Evolutionary conservation across 768 basidiomycete species (phyloP).

Genomic region (Phanerochaete sordida): DNA sequence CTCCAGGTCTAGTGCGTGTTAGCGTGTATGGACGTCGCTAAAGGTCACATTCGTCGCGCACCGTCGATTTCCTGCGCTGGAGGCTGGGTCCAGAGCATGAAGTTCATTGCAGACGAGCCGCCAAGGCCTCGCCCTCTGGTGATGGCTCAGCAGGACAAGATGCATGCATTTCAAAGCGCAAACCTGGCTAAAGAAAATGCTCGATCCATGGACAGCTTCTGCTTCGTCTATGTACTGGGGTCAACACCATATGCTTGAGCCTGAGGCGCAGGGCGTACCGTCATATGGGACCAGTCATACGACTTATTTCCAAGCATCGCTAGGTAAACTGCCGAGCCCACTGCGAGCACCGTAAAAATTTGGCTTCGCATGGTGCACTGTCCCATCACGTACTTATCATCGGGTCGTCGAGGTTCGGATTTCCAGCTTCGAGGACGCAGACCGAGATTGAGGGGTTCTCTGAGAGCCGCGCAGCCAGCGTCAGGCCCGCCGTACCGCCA

Average conservation of each 20-base stretch:
- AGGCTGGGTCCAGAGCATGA: slow-evolving; percentile 20
- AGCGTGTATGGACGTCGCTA: background rate
- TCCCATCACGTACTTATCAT: background rate
- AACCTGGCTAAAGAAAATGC: background rate
- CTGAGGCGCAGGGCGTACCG: slow-evolving; percentile 7
- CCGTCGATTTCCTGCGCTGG: slow-evolving; percentile 20
- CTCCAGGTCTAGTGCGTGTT: slow-evolving; percentile 1
- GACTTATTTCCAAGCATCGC: slow-evolving; percentile 5
- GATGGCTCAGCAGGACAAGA: background rate
- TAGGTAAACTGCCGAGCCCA: background rate
- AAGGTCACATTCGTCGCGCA: background rate
- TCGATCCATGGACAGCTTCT: background rate
- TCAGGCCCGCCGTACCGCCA: slow-evolving; percentile 16
- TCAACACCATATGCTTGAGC: background rate
- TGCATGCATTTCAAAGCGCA: background rate
- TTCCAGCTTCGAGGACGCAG: slow-evolving; percentile 21
- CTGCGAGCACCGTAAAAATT: slow-evolving; percentile 12
- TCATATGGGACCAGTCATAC: slow-evolving; percentile 17
- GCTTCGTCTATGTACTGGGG: background rate
- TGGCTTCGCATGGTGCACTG: slow-evolving; percentile 13
- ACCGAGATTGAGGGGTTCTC: slow-evolving; percentile 17
- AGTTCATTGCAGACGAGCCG: slow-evolving; percentile 22
- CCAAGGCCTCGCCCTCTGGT: slow-evolving; percentile 24
- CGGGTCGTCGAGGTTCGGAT: slow-evolving; percentile 7
- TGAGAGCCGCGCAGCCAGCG: slow-evolving; percentile 34